Base-by-base conservation (phyloP, 805 yeast species). In the Nakazawaea anatomiae region DNA sequence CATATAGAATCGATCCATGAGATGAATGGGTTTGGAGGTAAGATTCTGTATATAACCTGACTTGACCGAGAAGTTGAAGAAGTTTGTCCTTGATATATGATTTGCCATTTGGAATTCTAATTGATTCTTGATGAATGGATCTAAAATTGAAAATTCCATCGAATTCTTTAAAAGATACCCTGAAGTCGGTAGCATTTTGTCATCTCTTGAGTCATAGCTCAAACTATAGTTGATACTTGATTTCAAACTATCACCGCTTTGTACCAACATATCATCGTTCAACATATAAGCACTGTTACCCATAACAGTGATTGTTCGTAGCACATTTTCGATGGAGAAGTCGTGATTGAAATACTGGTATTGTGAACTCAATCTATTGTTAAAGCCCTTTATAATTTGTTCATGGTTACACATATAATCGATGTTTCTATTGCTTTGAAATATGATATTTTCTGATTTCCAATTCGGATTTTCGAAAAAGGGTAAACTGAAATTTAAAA, bases 1-100 rank as follows among this genome's bases (percentile, higher is more conserved):
- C 3, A 74, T 65, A 57, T 72, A 76, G 52, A 78, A 79, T 44
- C 80, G 64, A 60, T 80, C 85, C 65, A 79, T 67, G 6, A 79
- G 64, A 55, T 67, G 72, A 11, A 71, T 55, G 10, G 47, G 47
- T 27, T 55, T 53, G 8, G 5, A 53, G 14, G 46, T 29, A 5
- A 61, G 39, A 10, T 59, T 42, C 42, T 52, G 57, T 1, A 64
- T 54, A 6, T 64, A 31, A 1, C 73, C 73, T 1, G 60, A 44
- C 48, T 60, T 61, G 6, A 62, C 54, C 5, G 57, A 55, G 1
- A 61, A 39, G 36, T 64, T 50, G 61, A 55, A 46, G 52, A 63
- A 49, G 54, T 50, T 48, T 1, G 40, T 14, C 8, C 30, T 6
- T 34, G 57, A 54, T 8, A 66, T 6, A 32, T 57, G 57, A 27